Base-by-base conservation (phyloP, 305 asterid species). In the Coffea humblotiana region DNA sequence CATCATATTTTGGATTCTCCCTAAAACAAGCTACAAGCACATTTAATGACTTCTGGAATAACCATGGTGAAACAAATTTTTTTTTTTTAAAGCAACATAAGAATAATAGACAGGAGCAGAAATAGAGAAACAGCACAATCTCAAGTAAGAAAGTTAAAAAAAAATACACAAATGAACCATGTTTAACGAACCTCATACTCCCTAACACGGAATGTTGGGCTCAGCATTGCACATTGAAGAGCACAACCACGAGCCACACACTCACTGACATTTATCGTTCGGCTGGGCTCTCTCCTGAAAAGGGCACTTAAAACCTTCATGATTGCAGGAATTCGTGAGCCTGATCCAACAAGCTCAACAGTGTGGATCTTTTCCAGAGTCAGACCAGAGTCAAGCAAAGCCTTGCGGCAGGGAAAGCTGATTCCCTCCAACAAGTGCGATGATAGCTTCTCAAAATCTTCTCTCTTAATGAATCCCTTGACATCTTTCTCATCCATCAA, bases 401-500 rank as follows among this genome's bases (percentile, higher is more conserved):
- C 99, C 85, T 87, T 86, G 40, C 73, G 88, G 84, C 99, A 96
- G 15, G 99, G 97, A 80, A 84, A 54, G 79, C 81, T 82, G 80
- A 94, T 83, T 85, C 90, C 90, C 85, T 94, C 97, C 76, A 96
- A 78, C 81, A 96, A 88, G 49, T 78, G 85, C 25, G 92, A 88
- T 21, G 98, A 88, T 75, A 96, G 83, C 75, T 83, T 88, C 90
- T 94, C 99, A 88, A 96, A 96, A 71, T 92, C 98, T 19, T 96
- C 98, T 86, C 98, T 91, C 86, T 88, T 93, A 76, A 96, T 90
- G 87, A 85, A 87, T 74, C 98, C 99, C 85, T 84, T 90, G 66
- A 96, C 98, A 81, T 96, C 99, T 86, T 94, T 92, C 88, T 96
- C 99, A 75, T 93, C 99, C 97, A 96, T 96, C 89, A 96, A 88